A percentile compares a stretch with the other conserved stretches of the same genome.
Evolutionary conservation across 164 flowering plant genomes (phyloP).

Genomic region (Stephania japonica): DNA sequence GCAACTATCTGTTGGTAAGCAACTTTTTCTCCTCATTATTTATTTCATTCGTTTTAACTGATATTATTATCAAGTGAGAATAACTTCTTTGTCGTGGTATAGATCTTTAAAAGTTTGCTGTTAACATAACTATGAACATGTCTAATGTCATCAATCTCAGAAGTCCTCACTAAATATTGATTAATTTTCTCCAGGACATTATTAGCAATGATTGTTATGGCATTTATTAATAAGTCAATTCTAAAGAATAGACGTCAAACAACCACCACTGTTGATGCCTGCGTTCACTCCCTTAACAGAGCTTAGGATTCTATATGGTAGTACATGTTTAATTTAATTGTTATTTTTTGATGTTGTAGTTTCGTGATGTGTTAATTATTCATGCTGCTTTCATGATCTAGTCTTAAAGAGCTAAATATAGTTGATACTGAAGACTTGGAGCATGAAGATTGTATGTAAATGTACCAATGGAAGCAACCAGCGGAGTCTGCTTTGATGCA

Average conservation of each 20-base stretch:
- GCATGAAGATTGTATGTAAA: background rate
- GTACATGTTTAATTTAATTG: background rate
- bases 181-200: background rate
- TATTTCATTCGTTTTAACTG: background rate
- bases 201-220: background rate
- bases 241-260: too few species aligned
- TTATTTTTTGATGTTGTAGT: background rate
- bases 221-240: background rate
- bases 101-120: background rate
- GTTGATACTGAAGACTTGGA: background rate
- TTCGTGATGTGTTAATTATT: background rate
- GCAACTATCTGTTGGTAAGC: slow-evolving; percentile 9
- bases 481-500: background rate
- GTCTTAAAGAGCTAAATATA: background rate
- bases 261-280: background rate
- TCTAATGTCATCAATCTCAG: background rate
- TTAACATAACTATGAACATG: background rate
- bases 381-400: background rate
- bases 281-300: background rate
- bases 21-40: background rate
- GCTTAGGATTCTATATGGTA: background rate
- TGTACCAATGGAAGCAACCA: background rate
- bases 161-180: background rate
- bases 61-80: background rate
- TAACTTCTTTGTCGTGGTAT: background rate